These are phyloP conservation scores for Thelonectria olida DNA, from an alignment of 2,329 filamentous ascomycete species.

Conservation along the genomic window DNA sequence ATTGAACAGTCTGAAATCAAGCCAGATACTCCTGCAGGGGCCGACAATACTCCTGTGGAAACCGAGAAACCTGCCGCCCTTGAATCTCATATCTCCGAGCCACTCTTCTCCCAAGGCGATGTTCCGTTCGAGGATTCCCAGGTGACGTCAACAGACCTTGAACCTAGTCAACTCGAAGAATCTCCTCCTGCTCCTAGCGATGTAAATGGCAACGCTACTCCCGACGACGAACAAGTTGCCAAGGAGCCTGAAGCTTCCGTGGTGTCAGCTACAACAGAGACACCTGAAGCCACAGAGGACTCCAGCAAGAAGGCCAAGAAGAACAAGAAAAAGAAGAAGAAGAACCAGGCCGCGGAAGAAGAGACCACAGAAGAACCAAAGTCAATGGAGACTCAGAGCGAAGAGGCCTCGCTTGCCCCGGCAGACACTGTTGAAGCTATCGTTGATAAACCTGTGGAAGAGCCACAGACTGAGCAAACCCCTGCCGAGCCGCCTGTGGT, in stretches of 20 bases:
- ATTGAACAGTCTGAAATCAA: background rate
- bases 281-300: slow-evolving; percentile 20
- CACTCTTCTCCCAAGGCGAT: slow-evolving; percentile 45
- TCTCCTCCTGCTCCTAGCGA: background rate
- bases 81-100: slow-evolving; percentile 41
- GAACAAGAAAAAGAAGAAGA: slow-evolving; percentile 47
- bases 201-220: background rate
- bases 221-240: background rate
- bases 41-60: slow-evolving; percentile 9
- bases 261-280: background rate
- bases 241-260: background rate
- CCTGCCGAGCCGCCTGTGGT: background rate
- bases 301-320: slow-evolving; percentile 43
- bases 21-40: background rate
- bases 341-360: slow-evolving; percentile 17
- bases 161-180: slow-evolving; percentile 38
- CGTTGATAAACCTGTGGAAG: background rate
- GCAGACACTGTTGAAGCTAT: background rate
- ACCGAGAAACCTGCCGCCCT: slow-evolving; percentile 15
- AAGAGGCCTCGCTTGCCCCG: background rate
- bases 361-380: slow-evolving; percentile 6
- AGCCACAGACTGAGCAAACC: slow-evolving; percentile 31
- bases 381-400: background rate
- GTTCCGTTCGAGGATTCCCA: slow-evolving; percentile 37
- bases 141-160: slow-evolving; percentile 26